Percentiles rank a stretch among this genome's conserved stretches.
These are phyloP conservation scores for Magnusiomyces ingens DNA, from an alignment of 1,139 yeast species.

Conservation along the genomic window DNA sequence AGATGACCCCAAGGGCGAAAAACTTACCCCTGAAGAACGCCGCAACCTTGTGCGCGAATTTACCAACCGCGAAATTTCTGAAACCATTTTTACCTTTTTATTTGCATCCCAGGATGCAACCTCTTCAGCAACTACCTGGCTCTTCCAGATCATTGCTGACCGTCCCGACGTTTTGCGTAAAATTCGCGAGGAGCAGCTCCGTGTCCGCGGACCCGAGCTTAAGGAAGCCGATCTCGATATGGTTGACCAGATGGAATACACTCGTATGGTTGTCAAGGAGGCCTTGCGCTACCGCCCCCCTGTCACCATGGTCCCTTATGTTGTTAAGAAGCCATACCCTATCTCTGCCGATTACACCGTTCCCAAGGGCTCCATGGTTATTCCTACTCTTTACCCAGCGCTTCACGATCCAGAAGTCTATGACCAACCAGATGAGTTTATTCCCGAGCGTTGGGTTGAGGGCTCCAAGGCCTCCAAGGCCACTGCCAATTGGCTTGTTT, in stretches of 20 bases:
- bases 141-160: constrained; percentile 92
- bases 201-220: constrained; percentile 71
- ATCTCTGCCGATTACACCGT: constrained; percentile 77
- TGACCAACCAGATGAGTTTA: constrained; percentile 85
- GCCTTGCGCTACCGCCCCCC: constrained; percentile 94
- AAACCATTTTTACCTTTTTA: constrained; percentile 89
- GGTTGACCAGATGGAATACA: constrained; percentile 80
- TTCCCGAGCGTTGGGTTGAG: constrained; percentile 90
- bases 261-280: constrained; percentile 86
- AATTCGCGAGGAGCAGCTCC: constrained; percentile 85
- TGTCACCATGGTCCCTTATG: constrained; percentile 95
- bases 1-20: constrained; percentile 34
- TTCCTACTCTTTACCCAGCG: constrained; percentile 92
- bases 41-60: constrained; percentile 72
- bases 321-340: constrained; percentile 79
- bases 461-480: constrained; percentile 54
- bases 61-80: constrained; percentile 85
- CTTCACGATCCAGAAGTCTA: constrained; percentile 96
- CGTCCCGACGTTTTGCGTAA: constrained; percentile 83
- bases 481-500: constrained; percentile 89
- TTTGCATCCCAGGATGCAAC: constrained; percentile 98
- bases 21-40: constrained; percentile 38
- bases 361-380: constrained; percentile 95
- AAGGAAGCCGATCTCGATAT: constrained; percentile 58
- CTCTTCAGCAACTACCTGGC: constrained; percentile 97